A percentile compares a stretch with the other conserved stretches of the same genome.
These are phyloP conservation scores for Potentilla sterilis DNA, from an alignment of 306 rosid genomes.

Conservation along the genomic window DNA sequence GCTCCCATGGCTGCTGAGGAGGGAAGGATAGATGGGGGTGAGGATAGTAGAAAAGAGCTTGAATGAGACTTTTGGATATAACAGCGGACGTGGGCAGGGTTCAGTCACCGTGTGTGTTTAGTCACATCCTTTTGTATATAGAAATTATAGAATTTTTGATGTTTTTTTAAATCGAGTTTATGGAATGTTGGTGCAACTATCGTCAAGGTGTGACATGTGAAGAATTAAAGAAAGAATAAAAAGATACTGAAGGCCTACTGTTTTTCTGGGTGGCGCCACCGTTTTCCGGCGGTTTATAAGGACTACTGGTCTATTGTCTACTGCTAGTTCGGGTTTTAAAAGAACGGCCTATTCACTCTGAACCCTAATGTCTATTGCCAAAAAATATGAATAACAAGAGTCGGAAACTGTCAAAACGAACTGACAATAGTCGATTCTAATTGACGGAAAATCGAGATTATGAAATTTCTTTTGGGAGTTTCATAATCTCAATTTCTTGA, in stretches of 20 bases:
- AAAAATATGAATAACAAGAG: too few relatives aligned
- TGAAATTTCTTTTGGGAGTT: too few relatives aligned
- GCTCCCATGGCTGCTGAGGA: conserved; percentile 46
- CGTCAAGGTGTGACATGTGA: neutral
- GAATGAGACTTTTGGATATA: conserved; percentile 3
- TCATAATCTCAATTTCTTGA: too few relatives aligned
- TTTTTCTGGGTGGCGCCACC: neutral
- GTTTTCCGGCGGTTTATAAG: neutral
- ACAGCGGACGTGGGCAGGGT: conserved; percentile 6
- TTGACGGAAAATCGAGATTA: too few relatives aligned
- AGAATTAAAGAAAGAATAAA: too few relatives aligned
- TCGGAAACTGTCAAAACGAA: too few relatives aligned
- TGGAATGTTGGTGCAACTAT: neutral
- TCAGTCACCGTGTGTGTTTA: neutral
- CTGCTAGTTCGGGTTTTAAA: too few relatives aligned
- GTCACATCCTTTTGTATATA: neutral
- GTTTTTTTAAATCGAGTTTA: neutral
- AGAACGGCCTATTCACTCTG: too few relatives aligned
- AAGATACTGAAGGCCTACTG: neutral
- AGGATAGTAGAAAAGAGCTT: neutral
- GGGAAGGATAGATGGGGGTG: neutral
- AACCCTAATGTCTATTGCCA: neutral
- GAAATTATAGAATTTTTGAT: neutral
- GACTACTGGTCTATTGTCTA: neutral
- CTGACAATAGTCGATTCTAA: too few relatives aligned